Conservation (phyloP, 495 filamentous ascomycete species). For the Hypoxylon subgilvum region DNA sequence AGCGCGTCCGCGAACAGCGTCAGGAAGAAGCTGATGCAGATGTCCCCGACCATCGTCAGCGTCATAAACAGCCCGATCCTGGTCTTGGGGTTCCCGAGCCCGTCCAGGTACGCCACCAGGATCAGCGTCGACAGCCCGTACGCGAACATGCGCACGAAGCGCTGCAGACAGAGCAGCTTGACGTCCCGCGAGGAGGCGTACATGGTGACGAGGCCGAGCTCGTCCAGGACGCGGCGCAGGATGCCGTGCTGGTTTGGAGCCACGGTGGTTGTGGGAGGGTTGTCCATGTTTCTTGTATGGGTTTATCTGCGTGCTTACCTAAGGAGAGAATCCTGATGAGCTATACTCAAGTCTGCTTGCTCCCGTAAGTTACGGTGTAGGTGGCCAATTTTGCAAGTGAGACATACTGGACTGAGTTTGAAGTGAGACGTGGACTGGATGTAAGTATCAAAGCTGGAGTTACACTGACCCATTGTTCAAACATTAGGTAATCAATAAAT, state of each 20-base stretch:
- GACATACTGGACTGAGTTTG: too few relatives aligned
- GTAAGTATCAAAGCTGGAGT: too few relatives aligned
- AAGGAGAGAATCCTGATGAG: too few relatives aligned
- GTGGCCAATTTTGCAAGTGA: too few relatives aligned
- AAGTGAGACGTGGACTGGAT: too few relatives aligned
- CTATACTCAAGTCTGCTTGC: too few relatives aligned
- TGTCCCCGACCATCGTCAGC: conserved; percentile 80
- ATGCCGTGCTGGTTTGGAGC: neutral
- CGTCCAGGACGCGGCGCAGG: conserved; percentile 6
- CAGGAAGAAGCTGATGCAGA: conserved; percentile 73
- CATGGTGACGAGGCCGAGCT: conserved; percentile 54
- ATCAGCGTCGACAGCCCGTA: conserved; percentile 50
- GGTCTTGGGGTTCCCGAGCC: conserved; percentile 66
- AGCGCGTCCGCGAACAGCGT: conserved; percentile 78
- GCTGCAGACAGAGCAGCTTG: conserved; percentile 73
- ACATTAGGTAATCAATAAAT: too few relatives aligned
- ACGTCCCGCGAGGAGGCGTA: conserved; percentile 62
- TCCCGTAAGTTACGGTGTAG: too few relatives aligned
- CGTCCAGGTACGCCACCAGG: conserved; percentile 59
- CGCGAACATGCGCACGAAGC: conserved; percentile 65
- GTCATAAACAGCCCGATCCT: conserved; percentile 88
- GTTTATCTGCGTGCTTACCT: neutral
- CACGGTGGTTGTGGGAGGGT: neutral
- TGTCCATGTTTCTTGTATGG: neutral
- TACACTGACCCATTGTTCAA: too few relatives aligned